Evolutionary conservation across 1,284 basidiomycete genomes (phyloP).

Genomic region (Trichosporon asahii): DNA sequence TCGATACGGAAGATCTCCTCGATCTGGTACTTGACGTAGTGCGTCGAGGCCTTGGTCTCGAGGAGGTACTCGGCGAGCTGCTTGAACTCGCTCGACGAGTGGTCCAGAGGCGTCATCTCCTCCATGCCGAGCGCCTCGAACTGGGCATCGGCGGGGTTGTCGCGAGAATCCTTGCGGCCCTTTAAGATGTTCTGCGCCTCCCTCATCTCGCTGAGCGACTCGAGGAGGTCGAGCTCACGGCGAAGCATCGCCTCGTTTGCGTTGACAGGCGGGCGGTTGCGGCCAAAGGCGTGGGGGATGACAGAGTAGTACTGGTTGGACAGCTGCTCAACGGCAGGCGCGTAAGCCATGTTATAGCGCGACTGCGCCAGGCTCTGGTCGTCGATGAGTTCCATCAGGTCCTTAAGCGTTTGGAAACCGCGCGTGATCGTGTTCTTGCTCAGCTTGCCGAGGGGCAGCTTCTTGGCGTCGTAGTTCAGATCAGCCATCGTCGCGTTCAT

Average conservation of each 20-base stretch:
- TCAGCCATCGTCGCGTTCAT: slow-evolving; percentile 61
- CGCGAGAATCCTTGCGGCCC: slow-evolving; percentile 45
- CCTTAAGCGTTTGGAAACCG: slow-evolving; percentile 47
- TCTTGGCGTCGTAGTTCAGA: slow-evolving; percentile 68
- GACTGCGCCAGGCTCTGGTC: slow-evolving; percentile 54
- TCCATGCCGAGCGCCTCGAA: slow-evolving; percentile 59
- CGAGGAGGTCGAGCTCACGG: slow-evolving; percentile 63
- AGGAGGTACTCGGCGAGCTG: slow-evolving; percentile 57
- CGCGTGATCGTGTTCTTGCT: slow-evolving; percentile 35
- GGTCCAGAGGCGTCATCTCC: slow-evolving; percentile 58
- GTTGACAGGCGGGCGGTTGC: slow-evolving; percentile 57
- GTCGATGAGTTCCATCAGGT: slow-evolving; percentile 57
- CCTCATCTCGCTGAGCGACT: slow-evolving; percentile 59
- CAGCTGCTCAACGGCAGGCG: slow-evolving; percentile 54
- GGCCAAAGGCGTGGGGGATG: slow-evolving; percentile 63
- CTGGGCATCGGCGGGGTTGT: slow-evolving; percentile 60
- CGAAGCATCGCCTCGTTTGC: slow-evolving; percentile 53
- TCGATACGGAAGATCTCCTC: slow-evolving; percentile 60
- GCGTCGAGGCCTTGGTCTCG: slow-evolving; percentile 57
- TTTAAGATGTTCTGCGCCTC: slow-evolving; percentile 63
- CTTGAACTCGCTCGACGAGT: slow-evolving; percentile 56
- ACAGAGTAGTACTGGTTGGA: slow-evolving; percentile 56
- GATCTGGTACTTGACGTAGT: slow-evolving; percentile 54
- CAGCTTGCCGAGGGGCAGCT: slow-evolving; percentile 60
- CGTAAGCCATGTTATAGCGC: slow-evolving; percentile 23